Evolutionary conservation across 2,329 filamentous ascomycete species (phyloP), one percentile per base, ranked within the genome.

Genomic region (Aspergillus fijiensis): DNA sequence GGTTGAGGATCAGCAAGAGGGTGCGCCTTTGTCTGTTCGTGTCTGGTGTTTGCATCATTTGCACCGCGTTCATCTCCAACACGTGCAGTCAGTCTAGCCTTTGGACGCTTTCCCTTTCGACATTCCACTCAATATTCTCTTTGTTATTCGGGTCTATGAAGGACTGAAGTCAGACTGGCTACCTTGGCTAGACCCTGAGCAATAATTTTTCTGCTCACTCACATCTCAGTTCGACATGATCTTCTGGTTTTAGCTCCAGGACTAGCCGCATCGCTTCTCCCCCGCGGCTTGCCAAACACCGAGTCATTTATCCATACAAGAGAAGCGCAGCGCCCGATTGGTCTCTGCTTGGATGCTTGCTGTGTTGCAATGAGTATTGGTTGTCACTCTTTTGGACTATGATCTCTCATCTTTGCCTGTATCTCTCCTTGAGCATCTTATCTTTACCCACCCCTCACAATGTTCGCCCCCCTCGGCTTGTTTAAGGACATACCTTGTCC

Each of bases 391-490:
- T 10, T 21, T 35, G 27, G 19, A 12, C 31, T 55, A 55, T 55
- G 27, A 21, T 49, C n/a, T 16, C 21, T 33, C 21, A 42, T 23
- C 29, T 16, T 33, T 49, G 23, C 27, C 10, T 27, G 14, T 29
- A 29, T 29, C 1, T 35, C 27, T 16, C 31, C 27, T 23, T 5
- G 10, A 48, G 31, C 42, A 31, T 45, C 5, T 4, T 4, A 23
- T 16, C n/a, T 33, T 53, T 59, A 55, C 39, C 12, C 49, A 16
- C 35, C 2, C 14, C 49, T 49, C 59, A 74, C 58, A 47, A 85
- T 85, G 83, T 86, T 86, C 70, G 71, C 80, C 27, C 76, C 82
- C n/a, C 77, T 81, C 12, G 83, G 81, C n/a, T 72, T 84, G 7
- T 85, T 86, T 74, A 81, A 79, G 60, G 73, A 74, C 48, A 73